Evolutionary conservation across 108 stramenopile species (phyloP), one percentile per base, ranked within the genome.

Genomic region (Pseudonitzschia delicatissima): DNA sequence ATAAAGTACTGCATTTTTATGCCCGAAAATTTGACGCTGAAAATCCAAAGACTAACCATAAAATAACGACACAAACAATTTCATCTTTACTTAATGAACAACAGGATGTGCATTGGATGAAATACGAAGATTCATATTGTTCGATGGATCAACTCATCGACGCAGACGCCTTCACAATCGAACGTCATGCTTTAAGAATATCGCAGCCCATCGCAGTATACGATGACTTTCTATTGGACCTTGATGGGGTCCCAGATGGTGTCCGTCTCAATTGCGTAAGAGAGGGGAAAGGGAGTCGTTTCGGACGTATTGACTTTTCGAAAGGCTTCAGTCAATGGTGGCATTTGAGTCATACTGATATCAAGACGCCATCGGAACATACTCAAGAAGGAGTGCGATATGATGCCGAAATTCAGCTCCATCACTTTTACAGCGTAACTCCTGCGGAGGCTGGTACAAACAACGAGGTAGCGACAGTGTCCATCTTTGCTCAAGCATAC

Each of bases 341-440:
- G 67, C 44, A 59, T 26, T 37, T 82, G 44, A 59, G 64, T 13
- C 66, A 66, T 39, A 82, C 67, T 21, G 77, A 79, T 51, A 69
- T 82, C 33, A 51, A 77, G 9, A 65, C 70, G 2, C 81, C 81
- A 5, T 65, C 68, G 44, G 73, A 82, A 26, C 81, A 82, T 40
- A 75, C 66, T 13, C 77, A 79, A 60, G 77, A 82, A 6, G 81
- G 81, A 1, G 61, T 55, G 9, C 65, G 71, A 28, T 82, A 82
- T 66, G 81, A 70, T 49, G 81, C 81, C 8, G 81, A 82, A 63
- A 57, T 82, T 8, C 51, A 61, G 31, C 67, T 82, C 27, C 39
- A 67, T 17, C 76, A 77, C 57, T 78, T 72, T 27, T 78, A 78
- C 45, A 42, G 63, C 5, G 63, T 36, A 2, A 50, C 64, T 17